These are phyloP conservation scores for Mrakia blollopis DNA, from an alignment of 768 basidiomycete species.

Conservation along the genomic window DNA sequence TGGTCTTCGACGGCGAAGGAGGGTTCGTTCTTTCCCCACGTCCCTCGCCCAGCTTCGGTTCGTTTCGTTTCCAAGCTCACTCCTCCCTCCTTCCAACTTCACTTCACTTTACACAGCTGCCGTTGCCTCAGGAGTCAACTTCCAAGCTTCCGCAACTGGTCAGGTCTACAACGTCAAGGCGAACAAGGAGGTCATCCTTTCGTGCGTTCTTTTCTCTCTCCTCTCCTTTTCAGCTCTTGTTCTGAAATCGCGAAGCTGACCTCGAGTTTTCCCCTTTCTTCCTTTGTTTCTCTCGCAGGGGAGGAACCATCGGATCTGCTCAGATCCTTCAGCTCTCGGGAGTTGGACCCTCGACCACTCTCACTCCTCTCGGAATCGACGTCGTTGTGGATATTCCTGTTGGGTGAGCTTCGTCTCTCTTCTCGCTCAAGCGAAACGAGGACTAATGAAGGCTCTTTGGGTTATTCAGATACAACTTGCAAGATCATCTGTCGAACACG, in stretches of 20 bases:
- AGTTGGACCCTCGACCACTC: constrained; percentile 56
- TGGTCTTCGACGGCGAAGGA: constrained; percentile 37
- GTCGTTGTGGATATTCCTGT: constrained; percentile 56
- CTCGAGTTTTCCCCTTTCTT: neutral
- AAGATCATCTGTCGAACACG: constrained; percentile 36
- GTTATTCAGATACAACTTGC: constrained; percentile 48
- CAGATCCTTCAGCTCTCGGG: constrained; percentile 58
- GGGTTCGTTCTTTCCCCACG: neutral
- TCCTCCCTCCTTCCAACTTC: neutral
- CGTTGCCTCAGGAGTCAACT: constrained; percentile 54
- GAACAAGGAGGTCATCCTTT: constrained; percentile 57
- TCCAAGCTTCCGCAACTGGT: constrained; percentile 45
- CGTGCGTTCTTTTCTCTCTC: constrained; percentile 34
- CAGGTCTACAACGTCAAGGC: constrained; percentile 51
- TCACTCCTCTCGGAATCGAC: constrained; percentile 50
- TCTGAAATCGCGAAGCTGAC: neutral
- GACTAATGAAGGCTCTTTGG: neutral
- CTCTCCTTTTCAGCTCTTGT: neutral
- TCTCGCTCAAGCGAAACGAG: neutral
- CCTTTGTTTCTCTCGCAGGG: constrained; percentile 28
- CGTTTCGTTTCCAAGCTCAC: neutral
- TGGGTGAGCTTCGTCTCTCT: constrained; percentile 40
- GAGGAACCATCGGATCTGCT: constrained; percentile 55
- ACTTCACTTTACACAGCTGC: constrained; percentile 36
- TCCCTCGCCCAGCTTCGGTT: neutral